Evolutionary conservation across 1,284 basidiomycete species (phyloP).

Genomic region (Pholiota adiposa): DNA sequence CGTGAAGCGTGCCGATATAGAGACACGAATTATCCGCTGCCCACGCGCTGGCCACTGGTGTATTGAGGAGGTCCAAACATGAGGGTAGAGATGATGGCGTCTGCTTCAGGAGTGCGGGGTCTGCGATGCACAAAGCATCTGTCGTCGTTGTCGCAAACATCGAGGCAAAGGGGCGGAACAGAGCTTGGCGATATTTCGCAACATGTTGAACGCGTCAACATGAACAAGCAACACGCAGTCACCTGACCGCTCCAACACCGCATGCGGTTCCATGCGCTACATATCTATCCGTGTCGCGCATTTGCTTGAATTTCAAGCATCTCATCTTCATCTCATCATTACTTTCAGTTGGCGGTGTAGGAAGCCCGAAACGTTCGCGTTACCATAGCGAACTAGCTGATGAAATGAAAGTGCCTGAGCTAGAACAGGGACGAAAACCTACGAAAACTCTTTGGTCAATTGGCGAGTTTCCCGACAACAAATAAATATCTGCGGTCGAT

Average conservation of each 20-base stretch:
- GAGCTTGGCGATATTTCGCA: background rate
- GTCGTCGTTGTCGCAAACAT: slow-evolving; percentile 56
- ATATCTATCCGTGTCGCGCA: no score
- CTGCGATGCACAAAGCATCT: slow-evolving; percentile 48
- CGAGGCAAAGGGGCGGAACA: background rate
- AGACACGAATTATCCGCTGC: slow-evolving; percentile 55
- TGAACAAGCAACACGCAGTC: slow-evolving; percentile 18
- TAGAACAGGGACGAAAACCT: no score
- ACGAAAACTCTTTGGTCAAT: no score
- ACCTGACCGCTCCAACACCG: no score
- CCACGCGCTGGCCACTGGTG: slow-evolving; percentile 54
- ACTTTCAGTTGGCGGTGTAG: no score
- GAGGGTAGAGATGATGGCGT: slow-evolving; percentile 42
- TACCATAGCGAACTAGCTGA: no score
- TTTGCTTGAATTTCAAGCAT: no score
- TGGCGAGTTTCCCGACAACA: no score
- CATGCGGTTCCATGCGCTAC: no score
- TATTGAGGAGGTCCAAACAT: slow-evolving; percentile 41
- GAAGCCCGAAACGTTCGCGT: background rate
- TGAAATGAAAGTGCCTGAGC: no score
- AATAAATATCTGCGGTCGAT: no score
- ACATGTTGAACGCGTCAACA: slow-evolving; percentile 21
- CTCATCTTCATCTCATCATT: no score
- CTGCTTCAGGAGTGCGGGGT: slow-evolving; percentile 50
- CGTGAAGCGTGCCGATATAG: slow-evolving; percentile 50